Evolutionary conservation across 768 basidiomycete species (phyloP).

Genomic region (Arthromyces matolae): DNA sequence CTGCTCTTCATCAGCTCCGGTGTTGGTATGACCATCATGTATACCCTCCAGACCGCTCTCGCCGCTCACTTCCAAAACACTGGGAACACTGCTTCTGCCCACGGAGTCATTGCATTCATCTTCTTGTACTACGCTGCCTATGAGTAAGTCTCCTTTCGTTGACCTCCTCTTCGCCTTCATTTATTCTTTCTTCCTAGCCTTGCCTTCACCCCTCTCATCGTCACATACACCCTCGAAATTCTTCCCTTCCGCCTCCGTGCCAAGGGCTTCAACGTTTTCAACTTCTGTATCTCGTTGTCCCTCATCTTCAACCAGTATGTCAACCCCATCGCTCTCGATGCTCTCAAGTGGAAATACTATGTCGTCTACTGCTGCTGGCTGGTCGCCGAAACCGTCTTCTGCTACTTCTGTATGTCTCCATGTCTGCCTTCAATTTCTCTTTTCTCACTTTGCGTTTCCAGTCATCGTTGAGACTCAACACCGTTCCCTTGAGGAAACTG

Average conservation of each 20-base stretch:
- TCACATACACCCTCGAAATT: constrained; percentile 26
- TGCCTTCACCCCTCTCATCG: constrained; percentile 32
- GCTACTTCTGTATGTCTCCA: constrained; percentile 48
- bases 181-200: background rate
- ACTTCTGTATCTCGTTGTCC: too few species aligned
- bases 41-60: constrained; percentile 52
- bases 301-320: too few species aligned
- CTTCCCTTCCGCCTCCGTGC: constrained; percentile 16
- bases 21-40: too few species aligned
- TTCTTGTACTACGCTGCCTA: too few species aligned
- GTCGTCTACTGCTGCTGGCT: constrained; percentile 74
- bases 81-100: constrained; percentile 3
- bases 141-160: background rate
- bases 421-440: background rate
- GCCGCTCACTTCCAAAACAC: constrained; percentile 8
- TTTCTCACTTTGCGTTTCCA: constrained; percentile 10
- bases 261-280: constrained; percentile 16
- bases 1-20: background rate
- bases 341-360: constrained; percentile 74
- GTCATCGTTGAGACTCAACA: constrained; percentile 67
- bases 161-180: constrained; percentile 22
- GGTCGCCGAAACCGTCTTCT: constrained; percentile 57
- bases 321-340: constrained; percentile 21
- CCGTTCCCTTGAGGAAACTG: constrained; percentile 78
- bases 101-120: too few species aligned